These are phyloP conservation scores for Mentha longifolia DNA, from an alignment of 257 asterid genomes.

Conservation along the genomic window DNA sequence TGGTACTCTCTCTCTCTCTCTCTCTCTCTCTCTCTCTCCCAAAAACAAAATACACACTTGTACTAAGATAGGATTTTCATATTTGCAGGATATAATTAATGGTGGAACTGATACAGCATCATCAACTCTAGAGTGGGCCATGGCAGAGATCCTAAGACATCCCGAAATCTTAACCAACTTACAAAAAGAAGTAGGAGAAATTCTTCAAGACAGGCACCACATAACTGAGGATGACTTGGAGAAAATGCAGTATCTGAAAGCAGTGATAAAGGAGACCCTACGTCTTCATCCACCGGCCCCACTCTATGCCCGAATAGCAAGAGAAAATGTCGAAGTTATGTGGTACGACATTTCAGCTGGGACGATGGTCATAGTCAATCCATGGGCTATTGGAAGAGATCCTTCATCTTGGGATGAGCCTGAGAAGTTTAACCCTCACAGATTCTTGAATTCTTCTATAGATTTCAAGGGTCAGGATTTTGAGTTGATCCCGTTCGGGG, in stretches of 20 bases:
- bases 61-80: not conserved
- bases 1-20: slow-evolving; percentile 35
- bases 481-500: slow-evolving; percentile 41
- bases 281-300: slow-evolving; percentile 50
- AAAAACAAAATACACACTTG: not conserved
- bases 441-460: slow-evolving; percentile 35
- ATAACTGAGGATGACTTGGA: slow-evolving; percentile 47
- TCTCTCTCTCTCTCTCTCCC: not conserved
- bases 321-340: slow-evolving; percentile 35
- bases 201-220: slow-evolving; percentile 19
- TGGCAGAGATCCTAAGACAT: slow-evolving; percentile 53
- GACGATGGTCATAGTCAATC: slow-evolving; percentile 40
- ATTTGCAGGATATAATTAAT: slow-evolving; percentile 40
- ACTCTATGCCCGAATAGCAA: slow-evolving; percentile 37
- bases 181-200: slow-evolving; percentile 41
- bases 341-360: slow-evolving; percentile 46
- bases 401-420: slow-evolving; percentile 41
- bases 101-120: slow-evolving; percentile 58
- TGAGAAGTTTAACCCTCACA: slow-evolving; percentile 34
- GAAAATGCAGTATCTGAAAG: slow-evolving; percentile 52
- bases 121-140: slow-evolving; percentile 47
- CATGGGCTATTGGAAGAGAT: slow-evolving; percentile 52
- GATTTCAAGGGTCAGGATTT: slow-evolving; percentile 36
- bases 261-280: too few species aligned
- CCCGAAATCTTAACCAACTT: slow-evolving; percentile 39